Base-by-base conservation (phyloP, 2,329 filamentous ascomycete genomes). In the Monilinia fructigena region DNA sequence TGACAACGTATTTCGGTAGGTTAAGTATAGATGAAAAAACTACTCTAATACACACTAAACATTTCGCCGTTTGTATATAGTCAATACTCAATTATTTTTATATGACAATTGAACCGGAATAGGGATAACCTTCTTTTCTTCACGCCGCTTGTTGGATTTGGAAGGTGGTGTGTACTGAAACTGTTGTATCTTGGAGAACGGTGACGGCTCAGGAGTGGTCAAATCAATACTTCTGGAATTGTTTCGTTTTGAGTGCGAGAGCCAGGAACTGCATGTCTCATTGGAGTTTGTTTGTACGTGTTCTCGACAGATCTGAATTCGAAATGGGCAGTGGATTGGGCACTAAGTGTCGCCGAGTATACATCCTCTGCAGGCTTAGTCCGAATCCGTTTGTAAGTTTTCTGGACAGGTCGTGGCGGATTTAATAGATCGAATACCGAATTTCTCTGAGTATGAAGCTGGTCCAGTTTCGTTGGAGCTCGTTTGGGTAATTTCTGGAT, bases 131-230 rank as follows among this genome's bases (percentile, higher is more conserved):
- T 60, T 35, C 28, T 60, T 60, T 47, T 50, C 56, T 60, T 28
- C 11, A 18, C 45, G 56, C 50, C 35, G 20, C 14, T 50, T 60
- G 28, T 28, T 26, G 16, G 28, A 38, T 50, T 48, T 48, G 12
- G 28, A 50, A 61, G 58, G 58, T 38, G 58, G 58, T 14, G n/a
- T 61, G n/a, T 61, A 61, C 12, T 40, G 14, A 50, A 38, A 61
- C 3, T 14, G 4, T 1, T 26, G 20, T 8, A 61, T 61, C 8
- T 20, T 50, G 8, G 18, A 14, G 1, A 61, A 12, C 7, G 58
- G 58, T 10, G 58, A 61, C 12, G 45, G 58, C 45, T 61, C 58
- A 14, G 58, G 58, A 26, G 45, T 50, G n/a, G 28, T 61, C 58
- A 61, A 38, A 40, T 61, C 58, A 61, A 61, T 61, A 3, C 8